Base-by-base conservation (phyloP, 2,329 filamentous ascomycete genomes). In the Shiraia bambusicola region DNA sequence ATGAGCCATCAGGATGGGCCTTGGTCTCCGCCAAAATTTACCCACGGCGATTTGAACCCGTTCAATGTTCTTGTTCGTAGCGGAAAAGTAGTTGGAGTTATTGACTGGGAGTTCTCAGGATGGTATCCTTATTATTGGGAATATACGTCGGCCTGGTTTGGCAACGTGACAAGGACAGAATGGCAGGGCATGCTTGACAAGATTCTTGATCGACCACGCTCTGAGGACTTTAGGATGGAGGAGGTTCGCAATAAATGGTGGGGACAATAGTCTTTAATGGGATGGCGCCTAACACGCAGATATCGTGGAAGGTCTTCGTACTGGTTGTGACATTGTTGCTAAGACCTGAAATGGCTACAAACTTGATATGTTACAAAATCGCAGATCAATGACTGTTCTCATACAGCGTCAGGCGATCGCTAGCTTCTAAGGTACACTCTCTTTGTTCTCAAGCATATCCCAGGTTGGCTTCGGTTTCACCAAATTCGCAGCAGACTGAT, bases 61-160 rank as follows among this genome's bases (percentile, higher is more conserved):
- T 55, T 52, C 30, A 77, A 78, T 45, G 72, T 77, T 30, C 41
- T 77, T 6, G 55, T 70, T 29, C 57, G 58, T 5, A 69, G 61
- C 5, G 67, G 71, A 34, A 56, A 66, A 4, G 56, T 80, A 16
- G 65, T 70, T 29, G 74, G 71, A 7, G 73, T 79, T 42, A 51
- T 72, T 26, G 71, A 69, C 42, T 78, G 73, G 74, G 74, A 77
- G 50, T 62, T 67, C 22, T 61, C 69, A n/a, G 74, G 73, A 3
- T 77, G 71, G 72, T 76, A 73, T 54, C 73, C 72, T 0, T 57
- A 66, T 14, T 76, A 73, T 55, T 76, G 71, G 72, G 72, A 74
- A 49, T 72, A 72, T 42, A 71, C 69, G 3, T 61, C 61, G 3
- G 63, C 68, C 2, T 64, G 58, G 41, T 60, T 72, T 54, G 72